phyloP scores from a whole-genome alignment of 2,329 filamentous ascomycete genomes.

The Aureobasidium uvarum region DNA sequence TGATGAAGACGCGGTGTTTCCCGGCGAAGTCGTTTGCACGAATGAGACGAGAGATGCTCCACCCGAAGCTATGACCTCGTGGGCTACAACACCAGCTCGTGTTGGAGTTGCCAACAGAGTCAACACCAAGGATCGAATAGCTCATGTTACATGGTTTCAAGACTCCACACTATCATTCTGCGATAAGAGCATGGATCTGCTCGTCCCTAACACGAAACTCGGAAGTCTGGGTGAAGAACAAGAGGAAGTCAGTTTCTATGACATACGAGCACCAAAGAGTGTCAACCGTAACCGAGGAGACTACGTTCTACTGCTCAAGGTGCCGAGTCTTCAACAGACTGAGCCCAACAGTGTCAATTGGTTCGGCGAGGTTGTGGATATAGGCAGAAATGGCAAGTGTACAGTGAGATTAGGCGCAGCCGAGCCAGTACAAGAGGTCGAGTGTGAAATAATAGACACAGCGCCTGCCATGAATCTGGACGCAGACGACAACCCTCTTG shows the following conservation, averaged over 20 bases:
- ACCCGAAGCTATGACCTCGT: constrained; percentile 19
- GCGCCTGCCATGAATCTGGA: constrained; percentile 10
- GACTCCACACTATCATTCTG: constrained; percentile 28
- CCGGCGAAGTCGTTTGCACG: constrained; percentile 55
- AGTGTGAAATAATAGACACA: constrained; percentile 26
- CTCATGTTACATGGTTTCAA: constrained; percentile 54
- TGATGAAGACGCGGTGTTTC: constrained; percentile 57
- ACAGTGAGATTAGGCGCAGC: constrained; percentile 55
- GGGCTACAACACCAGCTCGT: constrained; percentile 46
- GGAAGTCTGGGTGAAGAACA: constrained; percentile 44
- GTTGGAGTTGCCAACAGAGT: constrained; percentile 59
- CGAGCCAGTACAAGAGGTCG: constrained; percentile 51
- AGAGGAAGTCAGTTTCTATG: constrained; percentile 59
- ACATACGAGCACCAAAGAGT: constrained; percentile 52
- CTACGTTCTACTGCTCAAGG: constrained; percentile 51
- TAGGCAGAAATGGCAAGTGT: constrained; percentile 53
- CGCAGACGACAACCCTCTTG: background rate
- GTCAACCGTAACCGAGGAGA: constrained; percentile 53
- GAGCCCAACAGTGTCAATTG: constrained; percentile 43
- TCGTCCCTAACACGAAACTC: constrained; percentile 46
- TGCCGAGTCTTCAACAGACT: background rate
- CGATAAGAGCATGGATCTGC: constrained; percentile 31
- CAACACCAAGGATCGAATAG: constrained; percentile 56
- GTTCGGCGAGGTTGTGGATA: constrained; percentile 58
- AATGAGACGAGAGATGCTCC: constrained; percentile 39